Evolutionary conservation across 306 rosid species (phyloP).

Genomic region (Urtica urens): DNA sequence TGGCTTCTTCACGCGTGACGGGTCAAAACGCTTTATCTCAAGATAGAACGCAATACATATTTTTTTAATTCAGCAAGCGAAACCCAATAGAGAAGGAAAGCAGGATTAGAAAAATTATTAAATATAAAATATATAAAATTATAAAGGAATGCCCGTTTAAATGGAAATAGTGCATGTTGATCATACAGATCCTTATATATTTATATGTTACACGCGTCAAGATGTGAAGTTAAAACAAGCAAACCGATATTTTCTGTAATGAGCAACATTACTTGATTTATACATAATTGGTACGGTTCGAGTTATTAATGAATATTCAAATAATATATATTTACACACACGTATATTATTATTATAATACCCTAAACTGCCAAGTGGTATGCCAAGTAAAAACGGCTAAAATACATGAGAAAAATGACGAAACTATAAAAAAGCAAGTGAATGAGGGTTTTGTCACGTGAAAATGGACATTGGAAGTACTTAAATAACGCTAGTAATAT

Average conservation of each 20-base stretch:
- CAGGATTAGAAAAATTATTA: no score
- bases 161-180: neutral
- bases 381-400: constrained; percentile 7
- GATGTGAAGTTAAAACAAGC: constrained; percentile 12
- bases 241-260: constrained; percentile 22
- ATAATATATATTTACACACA: neutral
- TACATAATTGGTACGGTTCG: neutral
- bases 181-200: no score
- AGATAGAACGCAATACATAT: constrained; percentile 64
- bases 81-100: neutral
- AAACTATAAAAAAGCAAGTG: neutral
- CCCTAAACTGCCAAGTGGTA: constrained; percentile 6
- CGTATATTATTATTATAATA: no score
- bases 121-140: neutral
- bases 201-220: constrained; percentile 22
- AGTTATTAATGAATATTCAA: no score
- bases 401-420: neutral
- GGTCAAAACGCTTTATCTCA: constrained; percentile 31
- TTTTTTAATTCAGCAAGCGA: neutral
- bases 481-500: neutral
- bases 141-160: neutral
- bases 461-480: constrained; percentile 7
- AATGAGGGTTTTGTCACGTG: constrained; percentile 7
- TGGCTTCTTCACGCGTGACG: constrained; percentile 27
- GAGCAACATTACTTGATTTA: neutral